Evolutionary conservation across 805 yeast species (phyloP).

Genomic region (Lachancea meyersii): DNA sequence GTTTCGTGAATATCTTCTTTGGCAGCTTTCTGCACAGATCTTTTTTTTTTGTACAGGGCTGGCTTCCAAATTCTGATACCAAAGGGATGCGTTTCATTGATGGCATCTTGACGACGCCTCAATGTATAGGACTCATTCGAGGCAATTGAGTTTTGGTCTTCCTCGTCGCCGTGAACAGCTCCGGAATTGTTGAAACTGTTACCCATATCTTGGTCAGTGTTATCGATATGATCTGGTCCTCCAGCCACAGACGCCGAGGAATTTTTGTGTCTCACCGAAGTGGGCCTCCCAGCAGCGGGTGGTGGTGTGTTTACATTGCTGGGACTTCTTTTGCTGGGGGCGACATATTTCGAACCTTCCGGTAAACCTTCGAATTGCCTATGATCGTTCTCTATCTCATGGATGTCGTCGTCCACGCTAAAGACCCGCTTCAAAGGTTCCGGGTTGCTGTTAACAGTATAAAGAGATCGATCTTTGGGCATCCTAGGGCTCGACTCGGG

Average conservation of each 20-base stretch:
- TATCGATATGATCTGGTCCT: constrained; percentile 5
- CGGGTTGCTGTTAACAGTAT: constrained; percentile 11
- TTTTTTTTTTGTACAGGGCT: constrained; percentile 83
- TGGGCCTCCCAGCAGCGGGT: constrained; percentile 5
- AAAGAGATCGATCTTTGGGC: constrained; percentile 12
- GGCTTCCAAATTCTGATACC: constrained; percentile 99
- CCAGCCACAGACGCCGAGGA: constrained; percentile 4
- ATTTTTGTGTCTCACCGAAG: constrained; percentile 4
- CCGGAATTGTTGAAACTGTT: not conserved
- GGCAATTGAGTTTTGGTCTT: constrained; percentile 8
- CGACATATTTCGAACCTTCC: constrained; percentile 56
- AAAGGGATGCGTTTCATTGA: constrained; percentile 93
- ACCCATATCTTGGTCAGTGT: constrained; percentile 7
- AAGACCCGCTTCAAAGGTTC: constrained; percentile 40
- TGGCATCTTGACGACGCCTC: constrained; percentile 91
- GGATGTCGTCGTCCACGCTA: constrained; percentile 77
- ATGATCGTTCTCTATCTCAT: constrained; percentile 58
- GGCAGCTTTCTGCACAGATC: constrained; percentile 88
- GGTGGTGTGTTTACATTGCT: constrained; percentile 8
- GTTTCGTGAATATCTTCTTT: constrained; percentile 89
- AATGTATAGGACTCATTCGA: constrained; percentile 81
- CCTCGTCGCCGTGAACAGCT: constrained; percentile 9
- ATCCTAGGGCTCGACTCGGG: constrained; percentile 1
- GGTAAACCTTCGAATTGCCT: constrained; percentile 66
- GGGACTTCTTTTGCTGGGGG: constrained; percentile 17